Evolutionary conservation across 306 rosid genomes (phyloP), one percentile per base, ranked within the genome.

Genomic region (Canavalia gladiata): DNA sequence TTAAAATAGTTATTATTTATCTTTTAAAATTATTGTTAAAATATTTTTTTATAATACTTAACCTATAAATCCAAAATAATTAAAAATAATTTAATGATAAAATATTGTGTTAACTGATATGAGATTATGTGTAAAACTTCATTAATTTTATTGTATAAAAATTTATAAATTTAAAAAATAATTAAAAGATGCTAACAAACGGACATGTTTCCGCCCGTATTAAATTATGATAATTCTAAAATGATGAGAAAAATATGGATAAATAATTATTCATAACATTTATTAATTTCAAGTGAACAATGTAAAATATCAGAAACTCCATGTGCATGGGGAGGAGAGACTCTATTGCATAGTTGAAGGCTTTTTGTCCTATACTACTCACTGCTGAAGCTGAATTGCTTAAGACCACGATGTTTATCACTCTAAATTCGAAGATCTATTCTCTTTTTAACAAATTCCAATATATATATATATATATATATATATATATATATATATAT

Each of bases 401-500:
- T 18, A 11, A 57, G 31, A 41, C 39, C 51, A 37, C 12, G 29
- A 25, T 9, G 30, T 72, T 33, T 7, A 35, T 34, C 25, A 18
- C 68, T 39, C 42, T 76, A 79, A 69, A 57, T 68, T 79, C 60
- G 46, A 79, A 57, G 69, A 79, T 54, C 35, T 51, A 35, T 18
- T 50, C 39, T 68, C 68, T 8, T 78, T 78, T 55, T 13, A 55
- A 28, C 52, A 41, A 57, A 56, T 30, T 55, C 76, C 60, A 56
- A 56, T 35, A 37, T 50, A 37, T 4, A 13, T 37, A 18, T 18
- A 18, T 18, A 18, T 18, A 18, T 18, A 18, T 18, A 18, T 18
- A 18, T 18, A 18, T 18, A 18, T 18, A 18, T 18, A 18, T 18
- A 18, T 18, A 18, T 18, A 18, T 18, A 18, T 18, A 18, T 18